Evolutionary conservation across 768 basidiomycete genomes (phyloP).

Genomic region (Naematelia aurantialba): DNA sequence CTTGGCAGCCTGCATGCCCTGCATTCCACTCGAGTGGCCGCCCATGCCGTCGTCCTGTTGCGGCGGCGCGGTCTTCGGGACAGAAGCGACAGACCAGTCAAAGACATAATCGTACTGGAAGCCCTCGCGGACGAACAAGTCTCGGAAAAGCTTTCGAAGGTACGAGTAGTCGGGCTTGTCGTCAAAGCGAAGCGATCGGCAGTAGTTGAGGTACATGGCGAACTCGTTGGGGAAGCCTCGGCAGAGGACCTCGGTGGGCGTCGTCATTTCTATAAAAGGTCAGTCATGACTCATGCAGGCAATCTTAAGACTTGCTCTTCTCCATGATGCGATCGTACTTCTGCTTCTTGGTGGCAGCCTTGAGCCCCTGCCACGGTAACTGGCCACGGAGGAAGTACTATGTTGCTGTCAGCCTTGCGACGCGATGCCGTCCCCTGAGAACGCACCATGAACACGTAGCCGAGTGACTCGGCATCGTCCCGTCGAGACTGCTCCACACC

Average conservation of each 20-base stretch:
- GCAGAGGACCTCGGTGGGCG: constrained; percentile 76
- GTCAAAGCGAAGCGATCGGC: constrained; percentile 96
- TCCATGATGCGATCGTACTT: constrained; percentile 99
- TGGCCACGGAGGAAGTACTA: constrained; percentile 95
- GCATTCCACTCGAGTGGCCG: constrained; percentile 11
- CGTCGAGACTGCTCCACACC: constrained; percentile 96
- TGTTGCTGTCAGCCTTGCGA: constrained; percentile 3
- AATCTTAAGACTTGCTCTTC: constrained; percentile 59
- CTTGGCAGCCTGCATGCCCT: constrained; percentile 13
- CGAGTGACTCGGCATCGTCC: constrained; percentile 95
- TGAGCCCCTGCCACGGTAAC: constrained; percentile 98
- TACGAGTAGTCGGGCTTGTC: constrained; percentile 99
- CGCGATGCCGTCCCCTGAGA: too few relatives aligned
- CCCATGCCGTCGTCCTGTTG: constrained; percentile 10
- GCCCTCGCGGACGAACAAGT: constrained; percentile 91
- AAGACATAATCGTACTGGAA: constrained; percentile 99
- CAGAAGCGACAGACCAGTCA: constrained; percentile 65
- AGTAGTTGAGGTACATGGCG: constrained; percentile 98
- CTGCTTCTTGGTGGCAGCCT: constrained; percentile 99
- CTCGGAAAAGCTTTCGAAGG: constrained; percentile 95
- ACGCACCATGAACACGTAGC: constrained; percentile 85
- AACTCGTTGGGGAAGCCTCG: constrained; percentile 99
- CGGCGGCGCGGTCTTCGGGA: constrained; percentile 11
- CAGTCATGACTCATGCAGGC: constrained; percentile 7
- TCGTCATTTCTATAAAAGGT: constrained; percentile 77